Conservation (phyloP, 495 filamentous ascomycete genomes). For the Aspergillus wentii region DNA sequence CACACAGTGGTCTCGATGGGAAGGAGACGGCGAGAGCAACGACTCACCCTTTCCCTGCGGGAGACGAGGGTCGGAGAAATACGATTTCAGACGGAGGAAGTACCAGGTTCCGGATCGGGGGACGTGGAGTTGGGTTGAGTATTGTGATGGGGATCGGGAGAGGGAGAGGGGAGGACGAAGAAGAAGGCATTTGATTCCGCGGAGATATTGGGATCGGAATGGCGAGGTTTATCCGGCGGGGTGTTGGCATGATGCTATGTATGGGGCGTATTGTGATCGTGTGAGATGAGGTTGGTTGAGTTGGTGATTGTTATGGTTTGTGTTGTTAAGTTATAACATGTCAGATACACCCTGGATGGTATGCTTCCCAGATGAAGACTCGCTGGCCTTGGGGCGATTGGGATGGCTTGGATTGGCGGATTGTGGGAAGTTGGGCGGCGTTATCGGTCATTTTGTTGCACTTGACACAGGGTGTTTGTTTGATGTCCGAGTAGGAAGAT, state of each 20-base stretch:
- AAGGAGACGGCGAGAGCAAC: constrained; percentile 2
- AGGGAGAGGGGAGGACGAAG: constrained; percentile 3
- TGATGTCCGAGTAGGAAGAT: constrained; percentile 36
- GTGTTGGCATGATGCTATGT: constrained; percentile 21
- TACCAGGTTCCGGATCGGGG: constrained; percentile 23
- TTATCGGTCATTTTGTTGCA: constrained; percentile 34
- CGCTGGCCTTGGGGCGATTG: constrained; percentile 4
- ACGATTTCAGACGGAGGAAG: constrained; percentile 26
- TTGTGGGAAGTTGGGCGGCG: constrained; percentile 31
- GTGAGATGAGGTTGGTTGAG: background rate
- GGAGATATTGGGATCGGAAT: constrained; percentile 22
- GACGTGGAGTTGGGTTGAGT: constrained; percentile 27
- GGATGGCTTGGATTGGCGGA: constrained; percentile 17
- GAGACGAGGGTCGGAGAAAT: constrained; percentile 10
- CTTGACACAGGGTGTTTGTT: constrained; percentile 32
- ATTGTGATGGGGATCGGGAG: constrained; percentile 12
- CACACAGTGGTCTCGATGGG: constrained; percentile 23
- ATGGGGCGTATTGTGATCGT: constrained; percentile 8
- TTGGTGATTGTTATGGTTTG: constrained; percentile 3
- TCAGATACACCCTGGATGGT: constrained; percentile 7
- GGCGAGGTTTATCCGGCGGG: constrained; percentile 19
- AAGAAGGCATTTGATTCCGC: constrained; percentile 19
- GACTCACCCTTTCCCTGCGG: constrained; percentile 13
- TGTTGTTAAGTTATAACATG: too few relatives aligned
- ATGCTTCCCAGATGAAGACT: constrained; percentile 16